Evolutionary conservation across 2,329 filamentous ascomycete species (phyloP), one percentile per base, ranked within the genome.

Genomic region (Calonectria hongkongensis): DNA sequence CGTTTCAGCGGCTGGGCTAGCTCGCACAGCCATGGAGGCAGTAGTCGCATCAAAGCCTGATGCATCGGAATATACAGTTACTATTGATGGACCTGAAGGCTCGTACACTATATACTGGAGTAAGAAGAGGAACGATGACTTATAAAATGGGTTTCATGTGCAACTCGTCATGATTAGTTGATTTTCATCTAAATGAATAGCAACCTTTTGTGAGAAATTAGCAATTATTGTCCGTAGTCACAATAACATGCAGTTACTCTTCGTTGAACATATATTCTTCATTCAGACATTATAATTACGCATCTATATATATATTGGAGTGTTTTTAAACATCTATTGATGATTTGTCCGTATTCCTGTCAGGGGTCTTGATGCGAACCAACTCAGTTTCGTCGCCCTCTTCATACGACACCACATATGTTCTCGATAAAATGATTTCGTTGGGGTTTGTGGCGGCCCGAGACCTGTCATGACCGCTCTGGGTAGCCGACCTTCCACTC

Each of bases 361-460:
- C 54, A 2, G 21, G 2, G 13, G 36, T 25, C 13, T 60, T 60
- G 6, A 60, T 21, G 12, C 54, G 54, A 25, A 60, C 33, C 36
- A 60, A 18, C 54, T 60, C 54, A 13, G 54, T 41, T 13, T 60
- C 54, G 15, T 60, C 54, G 21, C 36, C 18, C 13, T 60, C 54
- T 4, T 60, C 54, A 21, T 60, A 60, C 0, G 54, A 60, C 36
- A 60, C 54, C 21, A 28, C 54, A 8, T 60, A 60, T 41, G 33
- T 60, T 8, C 54, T 60, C 36, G 54, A 60, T 28, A 60, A 25
- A 25, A 60, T 41, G 25, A 60, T 60, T 60, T 60, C 54, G 16
- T 60, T 60, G 13, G 33, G 54, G 54, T 3, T 8, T 2, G 13
- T 10, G 5, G 50, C 27, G 15, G 50, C 15, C 2, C 39, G 54